These are phyloP conservation scores for Megacollybia platyphylla DNA, from an alignment of 1,284 basidiomycete species.

Conservation along the genomic window DNA sequence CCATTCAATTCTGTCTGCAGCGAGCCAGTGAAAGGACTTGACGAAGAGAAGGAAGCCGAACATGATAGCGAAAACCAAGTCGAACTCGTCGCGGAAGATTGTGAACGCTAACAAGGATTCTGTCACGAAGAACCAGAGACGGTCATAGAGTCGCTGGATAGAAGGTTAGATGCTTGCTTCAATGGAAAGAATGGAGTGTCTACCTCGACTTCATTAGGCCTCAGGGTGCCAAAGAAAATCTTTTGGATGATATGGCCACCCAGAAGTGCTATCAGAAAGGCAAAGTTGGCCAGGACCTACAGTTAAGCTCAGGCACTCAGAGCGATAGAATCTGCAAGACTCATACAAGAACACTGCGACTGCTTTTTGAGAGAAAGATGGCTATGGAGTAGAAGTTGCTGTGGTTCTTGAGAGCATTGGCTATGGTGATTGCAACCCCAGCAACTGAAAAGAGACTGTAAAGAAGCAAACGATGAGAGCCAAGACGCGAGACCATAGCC, in stretches of 20 bases:
- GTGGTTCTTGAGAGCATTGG: conserved; percentile 72
- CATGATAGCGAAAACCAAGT: conserved; percentile 85
- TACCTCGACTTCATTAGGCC: conserved; percentile 89
- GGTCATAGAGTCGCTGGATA: conserved; percentile 79
- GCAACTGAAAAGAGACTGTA: conserved; percentile 60
- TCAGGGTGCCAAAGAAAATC: conserved; percentile 86
- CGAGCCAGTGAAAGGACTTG: conserved; percentile 97
- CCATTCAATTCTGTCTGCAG: conserved; percentile 91
- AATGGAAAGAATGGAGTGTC: conserved; percentile 11
- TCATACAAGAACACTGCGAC: conserved; percentile 76
- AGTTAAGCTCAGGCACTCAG: conserved; percentile 4
- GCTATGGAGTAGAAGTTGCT: conserved; percentile 93
- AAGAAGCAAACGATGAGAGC: conserved; percentile 51
- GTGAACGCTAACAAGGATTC: conserved; percentile 93
- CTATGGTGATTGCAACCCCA: conserved; percentile 62
- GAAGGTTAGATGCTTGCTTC: conserved; percentile 3
- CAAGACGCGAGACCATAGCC: conserved; percentile 15
- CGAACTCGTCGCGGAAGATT: conserved; percentile 91
- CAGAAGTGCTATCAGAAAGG: conserved; percentile 65
- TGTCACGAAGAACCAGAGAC: conserved; percentile 95
- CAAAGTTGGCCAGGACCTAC: conserved; percentile 93
- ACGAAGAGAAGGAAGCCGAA: conserved; percentile 89
- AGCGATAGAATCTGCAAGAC: background rate
- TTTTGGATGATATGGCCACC: conserved; percentile 72
- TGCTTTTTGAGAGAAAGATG: conserved; percentile 87